phyloP scores from a whole-genome alignment of 768 basidiomycete species.

The Austroboletus festivus region DNA sequence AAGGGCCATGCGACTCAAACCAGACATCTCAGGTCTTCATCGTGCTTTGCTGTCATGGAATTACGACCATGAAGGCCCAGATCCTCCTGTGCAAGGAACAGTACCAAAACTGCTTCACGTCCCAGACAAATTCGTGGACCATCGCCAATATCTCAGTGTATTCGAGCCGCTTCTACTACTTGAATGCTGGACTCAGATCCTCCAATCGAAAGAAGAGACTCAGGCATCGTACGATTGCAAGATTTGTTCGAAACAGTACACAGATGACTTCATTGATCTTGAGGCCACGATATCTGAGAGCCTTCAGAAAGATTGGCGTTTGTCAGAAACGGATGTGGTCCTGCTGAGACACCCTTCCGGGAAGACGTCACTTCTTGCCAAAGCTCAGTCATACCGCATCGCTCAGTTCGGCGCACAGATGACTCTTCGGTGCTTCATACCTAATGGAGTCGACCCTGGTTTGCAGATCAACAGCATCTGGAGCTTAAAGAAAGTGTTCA shows the following conservation, averaged over 20 bases:
- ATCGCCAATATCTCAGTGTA: slow-evolving; percentile 63
- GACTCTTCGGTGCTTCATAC: slow-evolving; percentile 54
- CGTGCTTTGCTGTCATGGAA: slow-evolving; percentile 82
- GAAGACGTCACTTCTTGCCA: slow-evolving; percentile 63
- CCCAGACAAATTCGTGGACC: slow-evolving; percentile 62
- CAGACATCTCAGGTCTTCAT: slow-evolving; percentile 79
- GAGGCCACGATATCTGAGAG: slow-evolving; percentile 59
- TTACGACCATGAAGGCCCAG: slow-evolving; percentile 62
- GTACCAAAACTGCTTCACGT: slow-evolving; percentile 41
- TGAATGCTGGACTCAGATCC: slow-evolving; percentile 89
- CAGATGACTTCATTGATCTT: slow-evolving; percentile 81
- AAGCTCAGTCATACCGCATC: slow-evolving; percentile 50
- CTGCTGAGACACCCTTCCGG: slow-evolving; percentile 61
- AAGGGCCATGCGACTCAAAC: slow-evolving; percentile 69
- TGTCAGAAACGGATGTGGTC: slow-evolving; percentile 85
- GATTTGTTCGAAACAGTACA: slow-evolving; percentile 64
- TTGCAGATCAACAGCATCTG: slow-evolving; percentile 66
- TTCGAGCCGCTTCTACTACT: slow-evolving; percentile 84
- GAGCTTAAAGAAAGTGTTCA: slow-evolving; percentile 76
- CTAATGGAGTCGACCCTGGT: slow-evolving; percentile 49
- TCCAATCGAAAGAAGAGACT: slow-evolving; percentile 68
- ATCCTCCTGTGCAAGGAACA: slow-evolving; percentile 52
- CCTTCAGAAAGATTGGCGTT: slow-evolving; percentile 66
- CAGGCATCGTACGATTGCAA: slow-evolving; percentile 56
- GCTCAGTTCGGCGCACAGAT: slow-evolving; percentile 49